These are phyloP conservation scores for Penicillium sp. DNA, from an alignment of 2,329 filamentous ascomycete species.

Conservation along the genomic window DNA sequence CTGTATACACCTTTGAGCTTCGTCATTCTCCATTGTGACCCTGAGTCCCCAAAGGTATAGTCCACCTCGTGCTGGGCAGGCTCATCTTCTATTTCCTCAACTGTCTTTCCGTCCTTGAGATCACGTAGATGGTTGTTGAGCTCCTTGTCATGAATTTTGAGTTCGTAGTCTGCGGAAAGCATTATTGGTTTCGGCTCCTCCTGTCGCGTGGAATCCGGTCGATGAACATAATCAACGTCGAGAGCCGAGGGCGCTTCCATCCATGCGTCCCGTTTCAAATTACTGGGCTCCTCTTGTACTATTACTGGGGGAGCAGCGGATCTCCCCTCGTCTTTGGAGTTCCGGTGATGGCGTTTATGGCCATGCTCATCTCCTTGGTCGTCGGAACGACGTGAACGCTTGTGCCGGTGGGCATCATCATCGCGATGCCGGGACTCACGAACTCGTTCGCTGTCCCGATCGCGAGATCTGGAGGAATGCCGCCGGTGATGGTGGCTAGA, in stretches of 20 bases:
- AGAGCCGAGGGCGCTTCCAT: constrained; percentile 85
- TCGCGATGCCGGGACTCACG: constrained; percentile 45
- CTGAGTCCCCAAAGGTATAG: constrained; percentile 85
- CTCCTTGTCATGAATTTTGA: constrained; percentile 75
- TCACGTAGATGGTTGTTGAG: constrained; percentile 70
- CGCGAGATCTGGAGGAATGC: constrained; percentile 38
- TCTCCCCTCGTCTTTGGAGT: constrained; percentile 43
- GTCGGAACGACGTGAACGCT: constrained; percentile 59
- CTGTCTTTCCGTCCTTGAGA: constrained; percentile 56
- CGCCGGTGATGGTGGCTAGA: constrained; percentile 45
- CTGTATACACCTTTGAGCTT: constrained; percentile 84
- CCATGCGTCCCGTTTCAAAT: constrained; percentile 76
- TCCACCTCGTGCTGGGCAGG: constrained; percentile 62
- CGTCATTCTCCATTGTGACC: constrained; percentile 94
- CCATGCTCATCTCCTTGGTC: constrained; percentile 52
- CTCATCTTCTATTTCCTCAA: constrained; percentile 54
- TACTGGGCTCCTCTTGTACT: constrained; percentile 42
- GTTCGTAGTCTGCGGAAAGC: constrained; percentile 59
- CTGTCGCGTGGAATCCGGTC: constrained; percentile 60
- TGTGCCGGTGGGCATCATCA: constrained; percentile 60
- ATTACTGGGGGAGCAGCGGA: constrained; percentile 28
- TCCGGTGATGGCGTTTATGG: constrained; percentile 49
- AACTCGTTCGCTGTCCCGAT: constrained; percentile 35
- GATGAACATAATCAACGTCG: constrained; percentile 71
- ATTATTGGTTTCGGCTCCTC: constrained; percentile 41